Base-by-base conservation (phyloP, 2,329 filamentous ascomycete genomes). In the Akanthomyces lecanii region DNA sequence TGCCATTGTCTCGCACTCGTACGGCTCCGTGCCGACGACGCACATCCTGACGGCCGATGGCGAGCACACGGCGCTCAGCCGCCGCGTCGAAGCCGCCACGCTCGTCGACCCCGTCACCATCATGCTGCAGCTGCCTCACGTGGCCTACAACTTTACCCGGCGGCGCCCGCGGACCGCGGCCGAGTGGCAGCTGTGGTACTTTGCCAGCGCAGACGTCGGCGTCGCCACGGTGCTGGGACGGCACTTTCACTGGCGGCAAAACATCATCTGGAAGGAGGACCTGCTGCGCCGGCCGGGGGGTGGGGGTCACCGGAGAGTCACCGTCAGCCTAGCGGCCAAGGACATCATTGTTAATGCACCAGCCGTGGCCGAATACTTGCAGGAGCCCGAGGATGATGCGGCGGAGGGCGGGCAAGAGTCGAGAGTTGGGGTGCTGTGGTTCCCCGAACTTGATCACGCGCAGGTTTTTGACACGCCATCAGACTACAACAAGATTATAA, bases 231-330 rank as follows among this genome's bases (percentile, higher is more conserved):
- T 84, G 11, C 76, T 91, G 1, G 83, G 82, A 0, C 77, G 88
- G 3, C 81, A 87, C 68, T 90, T 91, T 74, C 90, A 89, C 74
- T 91, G 89, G 89, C 79, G 79, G 30, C 81, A 90, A 67, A 90
- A 88, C 66, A 84, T 89, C 45, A 74, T 89, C 8, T 91, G 89
- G 88, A 85, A 84, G 67, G 85, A 90, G 54, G 85, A 89, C 65
- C 72, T 90, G 52, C 66, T 81, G 42, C 64, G 52, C 0, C 64
- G 61, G 47, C 50, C 47, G 64, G 53, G 65, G 59, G 63, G 65
- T 60, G 63, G 4, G 66, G 66, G 6, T 61, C 59, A 65, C 64
- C 71, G 77, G 42, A 74, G 70, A 42, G 81, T 86, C 12, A 85
- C 83, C 0, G 85, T 89, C 0, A 82, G 78, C 62, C 75, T 90